Base-by-base conservation (phyloP, 257 asterid genomes). In the Solanum phureja region DNA sequence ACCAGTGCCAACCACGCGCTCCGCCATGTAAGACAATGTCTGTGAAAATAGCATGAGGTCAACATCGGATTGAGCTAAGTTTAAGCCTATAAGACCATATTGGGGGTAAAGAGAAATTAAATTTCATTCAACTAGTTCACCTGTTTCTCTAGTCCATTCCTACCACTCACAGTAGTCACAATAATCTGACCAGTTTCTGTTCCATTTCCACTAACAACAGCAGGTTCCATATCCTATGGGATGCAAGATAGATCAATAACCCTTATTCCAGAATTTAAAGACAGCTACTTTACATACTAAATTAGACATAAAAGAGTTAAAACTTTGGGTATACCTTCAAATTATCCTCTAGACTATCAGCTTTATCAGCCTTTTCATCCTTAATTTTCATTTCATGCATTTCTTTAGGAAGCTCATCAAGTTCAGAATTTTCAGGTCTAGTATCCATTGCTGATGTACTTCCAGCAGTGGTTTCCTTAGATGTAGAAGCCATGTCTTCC, bases 101-200 rank as follows among this genome's bases (percentile, higher is more conserved):
- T 81, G 85, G 14, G 24, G 40, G 8, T 79, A 13, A 44, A 14
- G 4, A 27, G 18, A 79, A 77, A 42, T 14, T 27, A 44, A 18
- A 81, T 29, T 27, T 34, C 24, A 29, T 86, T 62, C 71, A 86
- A 71, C 72, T 46, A 86, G 35, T 46, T 34, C 18, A 95, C 98
- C 95, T 95, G 98, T 84, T 95, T 95, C 34, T 97, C 92, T 82
- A 93, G 98, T 87, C 95, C 95, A 86, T 93, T 94, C 90, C 91
- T 93, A 83, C 98, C 96, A 29, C 95, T 96, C 77, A 94, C 90
- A 35, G 98, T 94, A 3, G 98, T 95, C 90, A 94, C 98, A 86
- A 95, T 95, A 72, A 95, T 94, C 91, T 95, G 98, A 82, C 98
- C 98, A 66, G 95, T 92, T 91, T 95, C 98, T 1, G 98, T 91